Evolutionary conservation across 2,329 filamentous ascomycete species (phyloP), one percentile per base, ranked within the genome.

Genomic region (Alternaria triticina): DNA sequence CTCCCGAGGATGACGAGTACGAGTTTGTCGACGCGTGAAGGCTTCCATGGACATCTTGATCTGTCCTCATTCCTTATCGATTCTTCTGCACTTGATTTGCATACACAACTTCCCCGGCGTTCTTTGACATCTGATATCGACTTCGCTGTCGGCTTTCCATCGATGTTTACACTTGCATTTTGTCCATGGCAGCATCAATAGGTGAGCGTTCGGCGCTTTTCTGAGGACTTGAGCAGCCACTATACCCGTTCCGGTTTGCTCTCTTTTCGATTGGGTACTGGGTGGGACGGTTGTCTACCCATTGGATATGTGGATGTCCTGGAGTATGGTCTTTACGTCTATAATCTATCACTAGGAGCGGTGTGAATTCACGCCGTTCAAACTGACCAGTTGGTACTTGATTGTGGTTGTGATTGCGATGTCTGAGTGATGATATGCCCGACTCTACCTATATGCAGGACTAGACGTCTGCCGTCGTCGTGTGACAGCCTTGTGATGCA

Each of bases 191-290:
- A 74, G 77, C 77, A 80, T 80, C 78, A 79, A 78, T 66, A 80
- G 78, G 77, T 72, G 74, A 79, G 78, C 77, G 76, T 78, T 66
- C 58, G 77, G 78, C 78, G 78, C 77, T 79, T 79, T 58, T 76
- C 77, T 79, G 75, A 80, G 77, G 78, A 80, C 78, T 79, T 80
- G 78, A 80, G 77, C 76, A 74, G 76, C 76, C 72, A 36, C 62
- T 76, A 77, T 74, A 76, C 74, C 74, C 72, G 59, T 68, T 66
- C 65, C 65, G 67, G 70, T 70, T 76, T 68, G 68, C 68, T 74
- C 72, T 61, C 46, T 69, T 67, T 59, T 54, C 57, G 61, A 63
- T 55, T 64, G 63, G 54, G 22, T 65, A 62, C 50, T 61, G 58
- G 50, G 27, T 54, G 23, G 51, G 54, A 52, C 36, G 27, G 44